Percentiles rank a stretch among this genome's conserved stretches.
phyloP scores from a whole-genome alignment of 2,329 filamentous ascomycete species.

The Hirsutella rhossiliensis region DNA sequence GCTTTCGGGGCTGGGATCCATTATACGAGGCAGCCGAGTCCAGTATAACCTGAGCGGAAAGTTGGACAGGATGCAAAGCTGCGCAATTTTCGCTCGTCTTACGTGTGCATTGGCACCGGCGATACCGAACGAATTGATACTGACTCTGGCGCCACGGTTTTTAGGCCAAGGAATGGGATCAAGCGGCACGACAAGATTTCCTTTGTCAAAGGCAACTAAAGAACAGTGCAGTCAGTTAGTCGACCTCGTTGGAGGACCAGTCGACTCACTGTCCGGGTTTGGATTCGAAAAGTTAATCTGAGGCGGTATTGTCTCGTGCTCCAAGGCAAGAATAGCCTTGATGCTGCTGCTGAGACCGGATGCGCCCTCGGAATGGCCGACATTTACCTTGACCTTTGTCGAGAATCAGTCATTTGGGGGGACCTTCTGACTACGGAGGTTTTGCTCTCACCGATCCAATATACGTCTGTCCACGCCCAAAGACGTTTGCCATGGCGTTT shows the following conservation, averaged over 20 bases:
- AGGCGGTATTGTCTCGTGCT: conserved; percentile 25
- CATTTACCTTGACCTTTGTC: conserved; percentile 18
- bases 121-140: conserved; percentile 22
- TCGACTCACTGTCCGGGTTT: conserved; percentile 8
- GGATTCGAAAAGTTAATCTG: conserved; percentile 23
- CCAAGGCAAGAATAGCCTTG: conserved; percentile 29
- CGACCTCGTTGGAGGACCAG: neutral
- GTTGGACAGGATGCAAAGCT: neutral
- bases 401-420: neutral
- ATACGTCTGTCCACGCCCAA: conserved; percentile 12
- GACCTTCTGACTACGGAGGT: neutral
- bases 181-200: conserved; percentile 16
- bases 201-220: conserved; percentile 5
- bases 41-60: no score
- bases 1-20: no score
- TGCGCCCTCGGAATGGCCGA: conserved; percentile 33
- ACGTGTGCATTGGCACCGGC: conserved; percentile 23
- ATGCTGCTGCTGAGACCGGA: conserved; percentile 29
- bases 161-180: conserved; percentile 19
- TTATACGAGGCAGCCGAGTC: no score
- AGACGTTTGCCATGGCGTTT: conserved; percentile 18
- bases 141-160: conserved; percentile 14
- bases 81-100: neutral
- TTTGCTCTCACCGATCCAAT: conserved; percentile 15
- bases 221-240: conserved; percentile 15